Evolutionary conservation across 345 rosid species (phyloP), one percentile per base, ranked within the genome.

Genomic region (Eucalyptus rudis): DNA sequence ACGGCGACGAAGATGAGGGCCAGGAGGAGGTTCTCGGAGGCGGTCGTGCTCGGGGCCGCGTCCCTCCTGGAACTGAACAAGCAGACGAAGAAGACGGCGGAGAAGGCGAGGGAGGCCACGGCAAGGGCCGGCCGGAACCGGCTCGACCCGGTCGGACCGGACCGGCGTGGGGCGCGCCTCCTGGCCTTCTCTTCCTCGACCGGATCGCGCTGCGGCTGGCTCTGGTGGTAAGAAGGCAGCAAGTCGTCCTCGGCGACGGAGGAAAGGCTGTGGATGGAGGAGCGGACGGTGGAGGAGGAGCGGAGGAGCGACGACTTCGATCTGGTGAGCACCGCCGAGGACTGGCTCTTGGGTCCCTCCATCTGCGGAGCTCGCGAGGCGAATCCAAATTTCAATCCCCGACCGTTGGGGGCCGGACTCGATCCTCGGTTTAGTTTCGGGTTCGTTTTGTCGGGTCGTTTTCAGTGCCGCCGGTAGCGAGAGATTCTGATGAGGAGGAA

Each of bases 291-390:
- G 13, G 98, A 96, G 22, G 98, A 94, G 36, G 98, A 95, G 50
- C 98, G 95, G 85, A 97, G 96, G 49, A 98, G 96, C 71, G 98
- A n/a, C n/a, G n/a, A 98, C 80, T 95, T 94, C 1, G 97, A 96
- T 86, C 98, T 91, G 86, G 98, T 95, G 3, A 97, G 96, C 96
- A 94, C 94, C 84, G 92, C 86, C 88, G 94, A 95, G 86, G 93
- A 87, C 90, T 94, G 96, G 91, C 94, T 89, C 90, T 92, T 95
- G 87, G 91, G 92, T 68, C 94, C 94, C 62, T 96, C 98, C 99
- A 95, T 96, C 90, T 85, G 17, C 7, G 59, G 68, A 47, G 51
- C 29, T 44, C 14, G 2, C 25, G 52, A 49, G n/a, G 44, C 59
- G 86, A 76, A 36, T 49, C 54, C 29, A 87, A 89, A 50, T 20